Evolutionary conservation across 2,329 filamentous ascomycete genomes (phyloP).

Genomic region (Lecanicillium sp.): DNA sequence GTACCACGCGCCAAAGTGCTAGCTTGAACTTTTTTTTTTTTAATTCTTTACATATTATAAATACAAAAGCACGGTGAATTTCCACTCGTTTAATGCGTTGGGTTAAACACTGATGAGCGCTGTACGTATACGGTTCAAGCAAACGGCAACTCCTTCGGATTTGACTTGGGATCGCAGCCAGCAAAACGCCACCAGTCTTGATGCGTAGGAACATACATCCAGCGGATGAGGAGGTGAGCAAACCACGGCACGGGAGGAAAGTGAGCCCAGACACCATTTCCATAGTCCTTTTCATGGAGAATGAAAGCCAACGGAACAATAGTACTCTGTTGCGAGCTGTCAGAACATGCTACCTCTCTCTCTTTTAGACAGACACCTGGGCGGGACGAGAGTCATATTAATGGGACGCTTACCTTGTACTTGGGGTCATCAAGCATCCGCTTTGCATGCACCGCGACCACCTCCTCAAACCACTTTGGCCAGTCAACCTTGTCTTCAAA

Average conservation of each 20-base stretch:
- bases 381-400: too few relatives aligned
- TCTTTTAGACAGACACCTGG: too few relatives aligned
- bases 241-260: constrained; percentile 22
- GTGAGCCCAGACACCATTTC: constrained; percentile 16
- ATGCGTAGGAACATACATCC: constrained; percentile 24
- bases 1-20: too few relatives aligned
- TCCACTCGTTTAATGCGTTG: too few relatives aligned
- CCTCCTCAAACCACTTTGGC: constrained; percentile 20
- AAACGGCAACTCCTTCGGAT: constrained; percentile 27
- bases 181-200: constrained; percentile 29
- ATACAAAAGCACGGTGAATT: too few relatives aligned
- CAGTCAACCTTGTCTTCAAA: constrained; percentile 28
- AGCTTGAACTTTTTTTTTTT: too few relatives aligned
- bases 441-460: constrained; percentile 9
- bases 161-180: constrained; percentile 20
- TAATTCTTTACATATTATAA: too few relatives aligned
- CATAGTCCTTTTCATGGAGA: constrained; percentile 20
- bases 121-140: constrained; percentile 14
- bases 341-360: too few relatives aligned
- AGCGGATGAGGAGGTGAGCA: constrained; percentile 20
- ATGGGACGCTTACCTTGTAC: too few relatives aligned
- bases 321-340: constrained; percentile 13
- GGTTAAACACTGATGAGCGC: too few relatives aligned
- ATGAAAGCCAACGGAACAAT: constrained; percentile 16
- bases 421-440: constrained; percentile 8